Evolutionary conservation across 495 filamentous ascomycete species (phyloP).

Genomic region (Neurospora hispaniola): DNA sequence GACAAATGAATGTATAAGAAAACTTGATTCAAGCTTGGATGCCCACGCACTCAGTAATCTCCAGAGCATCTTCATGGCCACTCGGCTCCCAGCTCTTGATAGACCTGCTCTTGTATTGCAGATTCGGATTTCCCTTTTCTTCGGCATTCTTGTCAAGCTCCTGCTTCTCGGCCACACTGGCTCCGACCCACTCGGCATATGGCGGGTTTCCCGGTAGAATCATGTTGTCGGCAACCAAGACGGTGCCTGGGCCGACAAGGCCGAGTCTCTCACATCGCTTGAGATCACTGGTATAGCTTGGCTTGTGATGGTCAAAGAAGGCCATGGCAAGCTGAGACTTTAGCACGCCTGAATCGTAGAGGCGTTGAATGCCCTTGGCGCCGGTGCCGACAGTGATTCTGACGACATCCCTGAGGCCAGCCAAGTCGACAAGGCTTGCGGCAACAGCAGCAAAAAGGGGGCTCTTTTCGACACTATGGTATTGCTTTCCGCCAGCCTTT

Average conservation of each 20-base stretch:
- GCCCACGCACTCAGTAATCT: conserved; percentile 56
- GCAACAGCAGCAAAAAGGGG: conserved; percentile 57
- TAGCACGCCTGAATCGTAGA: conserved; percentile 41
- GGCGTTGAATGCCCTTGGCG: conserved; percentile 44
- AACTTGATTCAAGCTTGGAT: conserved; percentile 7
- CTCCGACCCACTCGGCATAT: conserved; percentile 57
- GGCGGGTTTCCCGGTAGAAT: conserved; percentile 64
- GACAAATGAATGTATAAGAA: neutral
- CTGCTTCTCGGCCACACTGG: conserved; percentile 40
- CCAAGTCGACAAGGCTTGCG: conserved; percentile 51
- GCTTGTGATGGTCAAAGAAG: conserved; percentile 70
- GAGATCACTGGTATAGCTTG: conserved; percentile 56
- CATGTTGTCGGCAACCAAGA: conserved; percentile 66
- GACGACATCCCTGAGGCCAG: conserved; percentile 56
- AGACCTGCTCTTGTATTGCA: conserved; percentile 57
- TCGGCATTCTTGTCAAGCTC: conserved; percentile 24
- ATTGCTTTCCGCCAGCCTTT: conserved; percentile 46
- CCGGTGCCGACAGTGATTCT: conserved; percentile 56
- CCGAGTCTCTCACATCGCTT: conserved; percentile 61
- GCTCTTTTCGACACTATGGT: conserved; percentile 57
- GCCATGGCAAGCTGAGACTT: conserved; percentile 47
- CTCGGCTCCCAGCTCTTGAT: conserved; percentile 58
- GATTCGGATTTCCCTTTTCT: conserved; percentile 53
- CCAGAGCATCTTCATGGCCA: conserved; percentile 57
- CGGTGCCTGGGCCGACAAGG: conserved; percentile 47